These are phyloP conservation scores for Suhomyces sp. DNA, from an alignment of 805 yeast species.

Conservation along the genomic window DNA sequence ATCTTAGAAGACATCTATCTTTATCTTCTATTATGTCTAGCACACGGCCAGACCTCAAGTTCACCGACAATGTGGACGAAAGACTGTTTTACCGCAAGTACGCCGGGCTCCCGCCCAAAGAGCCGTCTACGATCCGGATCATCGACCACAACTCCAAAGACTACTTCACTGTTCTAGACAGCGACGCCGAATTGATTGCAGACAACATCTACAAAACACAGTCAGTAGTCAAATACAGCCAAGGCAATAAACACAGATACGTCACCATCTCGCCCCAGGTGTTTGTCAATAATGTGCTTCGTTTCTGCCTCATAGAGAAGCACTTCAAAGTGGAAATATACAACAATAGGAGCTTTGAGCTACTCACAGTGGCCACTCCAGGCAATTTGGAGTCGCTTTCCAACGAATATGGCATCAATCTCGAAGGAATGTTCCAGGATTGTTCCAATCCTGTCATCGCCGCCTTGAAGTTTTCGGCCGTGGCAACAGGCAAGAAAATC, in stretches of 20 bases:
- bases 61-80: slow-evolving; percentile 40
- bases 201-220: slow-evolving; percentile 80
- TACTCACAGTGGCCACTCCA: slow-evolving; percentile 70
- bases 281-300: slow-evolving; percentile 57
- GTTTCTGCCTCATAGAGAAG: slow-evolving; percentile 62
- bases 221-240: slow-evolving; percentile 67
- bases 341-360: slow-evolving; percentile 56
- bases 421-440: slow-evolving; percentile 61
- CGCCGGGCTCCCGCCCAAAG: slow-evolving; percentile 47
- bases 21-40: slow-evolving; percentile 23
- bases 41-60: slow-evolving; percentile 42
- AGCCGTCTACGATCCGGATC: slow-evolving; percentile 55
- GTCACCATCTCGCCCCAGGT: slow-evolving; percentile 79
- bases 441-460: slow-evolving; percentile 41
- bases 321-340: slow-evolving; percentile 81
- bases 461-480: slow-evolving; percentile 32
- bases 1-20: too few relatives aligned
- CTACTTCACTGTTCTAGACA: slow-evolving; percentile 68
- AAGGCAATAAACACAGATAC: slow-evolving; percentile 45
- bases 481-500: slow-evolving; percentile 46
- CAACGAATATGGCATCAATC: slow-evolving; percentile 34
- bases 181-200: slow-evolving; percentile 80
- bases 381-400: slow-evolving; percentile 70
- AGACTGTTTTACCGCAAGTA: slow-evolving; percentile 44
- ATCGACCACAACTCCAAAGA: slow-evolving; percentile 71